Base-by-base conservation (phyloP, 2,329 filamentous ascomycete genomes). In the Didymella keratinophila region DNA sequence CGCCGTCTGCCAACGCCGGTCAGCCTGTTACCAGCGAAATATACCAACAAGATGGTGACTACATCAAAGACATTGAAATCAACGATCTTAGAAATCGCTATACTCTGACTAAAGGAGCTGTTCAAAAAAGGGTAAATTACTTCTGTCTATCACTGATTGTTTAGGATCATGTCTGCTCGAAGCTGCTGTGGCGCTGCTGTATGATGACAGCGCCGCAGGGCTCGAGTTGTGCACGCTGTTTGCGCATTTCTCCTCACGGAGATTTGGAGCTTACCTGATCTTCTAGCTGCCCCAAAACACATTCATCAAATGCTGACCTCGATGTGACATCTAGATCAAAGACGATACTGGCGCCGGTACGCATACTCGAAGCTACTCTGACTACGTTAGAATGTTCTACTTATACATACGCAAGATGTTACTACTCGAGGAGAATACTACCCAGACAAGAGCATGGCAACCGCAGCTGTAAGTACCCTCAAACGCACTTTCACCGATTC, bases 311-410 rank as follows among this genome's bases (percentile, higher is more conserved):
- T 95, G 92, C 93, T 98, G 88, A 97, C 93, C 87, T 89, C 85
- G 81, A 81, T 89, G 85, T 95, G 88, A 87, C 81, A 90, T 91
- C 73, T 93, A 99, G 95, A 99, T 99, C 75, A 96, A 97, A 89
- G 94, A 97, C 84, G 92, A 97, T 75, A 98, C 94, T 89, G 95
- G 95, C 86, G 94, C 95, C 86, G 95, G 95, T 99, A 99, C 89
- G 93, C 83, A 85, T 91, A 95, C 69, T 85, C 85, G 55, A 87
- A 87, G 74, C 87, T 83, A 21, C 92, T 87, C 68, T 87, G 82
- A 63, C 75, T 68, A 79, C 78, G 44, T 78, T 81, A 76, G 81
- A 82, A 81, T 78, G 78, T 75, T 79, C 81, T 86, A 82, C 86
- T 88, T 82, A 87, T 85, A 74, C 82, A 76, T 82, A 76, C 80